These are phyloP conservation scores for Helianthus tuberosus DNA, from an alignment of 129 eudicot species.

Conservation along the genomic window DNA sequence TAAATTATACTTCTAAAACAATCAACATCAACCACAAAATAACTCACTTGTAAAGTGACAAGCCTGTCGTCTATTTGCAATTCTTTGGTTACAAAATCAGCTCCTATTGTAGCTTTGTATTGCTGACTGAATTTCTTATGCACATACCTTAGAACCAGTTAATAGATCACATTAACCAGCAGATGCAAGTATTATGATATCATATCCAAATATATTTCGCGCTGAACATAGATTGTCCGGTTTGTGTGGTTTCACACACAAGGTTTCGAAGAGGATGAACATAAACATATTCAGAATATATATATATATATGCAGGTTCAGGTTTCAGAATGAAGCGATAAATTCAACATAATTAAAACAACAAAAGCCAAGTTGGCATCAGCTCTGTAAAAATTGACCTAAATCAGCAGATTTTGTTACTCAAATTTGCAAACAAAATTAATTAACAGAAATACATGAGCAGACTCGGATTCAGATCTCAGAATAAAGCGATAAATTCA, in stretches of 20 bases:
- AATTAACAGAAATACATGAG: too few relatives aligned
- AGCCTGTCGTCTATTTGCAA: conserved; percentile 90
- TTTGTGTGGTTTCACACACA: neutral
- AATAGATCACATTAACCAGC: conserved; percentile 31
- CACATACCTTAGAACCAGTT: conserved; percentile 67
- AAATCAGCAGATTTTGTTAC: neutral
- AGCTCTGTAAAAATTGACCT: neutral
- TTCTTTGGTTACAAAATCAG: conserved; percentile 96
- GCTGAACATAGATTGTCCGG: neutral
- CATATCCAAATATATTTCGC: neutral
- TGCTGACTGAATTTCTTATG: conserved; percentile 97
- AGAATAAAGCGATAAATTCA: too few relatives aligned
- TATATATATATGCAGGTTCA: neutral
- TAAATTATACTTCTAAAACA: neutral
- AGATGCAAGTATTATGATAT: conserved; percentile 3
- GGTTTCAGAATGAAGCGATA: conserved; percentile 15
- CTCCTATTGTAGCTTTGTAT: conserved; percentile 97
- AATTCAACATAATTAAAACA: neutral
- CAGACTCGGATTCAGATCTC: too few relatives aligned
- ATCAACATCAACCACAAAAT: neutral
- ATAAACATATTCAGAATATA: neutral
- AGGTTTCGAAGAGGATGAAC: neutral
- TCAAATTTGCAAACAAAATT: neutral
- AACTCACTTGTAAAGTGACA: conserved; percentile 89
- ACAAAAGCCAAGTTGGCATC: neutral